phyloP scores from a whole-genome alignment of 2,329 filamentous ascomycete species.

The Pseudocercospora vitis region DNA sequence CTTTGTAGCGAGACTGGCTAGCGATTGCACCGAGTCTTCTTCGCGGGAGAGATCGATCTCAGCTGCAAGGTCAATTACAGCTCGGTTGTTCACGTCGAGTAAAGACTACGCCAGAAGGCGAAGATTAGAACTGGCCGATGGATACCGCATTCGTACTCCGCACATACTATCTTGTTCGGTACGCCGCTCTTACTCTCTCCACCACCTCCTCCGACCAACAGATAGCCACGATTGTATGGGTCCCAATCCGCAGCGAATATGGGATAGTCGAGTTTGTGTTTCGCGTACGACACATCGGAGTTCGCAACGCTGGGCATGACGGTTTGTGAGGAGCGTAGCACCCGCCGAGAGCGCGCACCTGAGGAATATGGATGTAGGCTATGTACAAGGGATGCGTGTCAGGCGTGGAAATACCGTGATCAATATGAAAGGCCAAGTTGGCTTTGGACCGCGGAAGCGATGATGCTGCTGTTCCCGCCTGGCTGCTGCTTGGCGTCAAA shows the following conservation, averaged over 20 bases:
- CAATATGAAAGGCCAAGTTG: too few relatives aligned
- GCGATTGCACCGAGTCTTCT: constrained; percentile 85
- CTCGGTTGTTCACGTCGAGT: constrained; percentile 68
- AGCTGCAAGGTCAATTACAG: constrained; percentile 61
- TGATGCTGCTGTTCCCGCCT: not conserved
- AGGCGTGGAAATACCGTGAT: not conserved
- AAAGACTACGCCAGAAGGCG: constrained; percentile 62
- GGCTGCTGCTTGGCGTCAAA: not conserved
- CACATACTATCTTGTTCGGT: constrained; percentile 77
- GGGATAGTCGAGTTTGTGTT: constrained; percentile 73
- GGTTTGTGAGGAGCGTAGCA: not conserved
- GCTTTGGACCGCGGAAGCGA: too few relatives aligned
- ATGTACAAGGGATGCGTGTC: not conserved
- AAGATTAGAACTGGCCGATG: constrained; percentile 6
- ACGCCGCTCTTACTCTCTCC: constrained; percentile 79
- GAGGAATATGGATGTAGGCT: not conserved
- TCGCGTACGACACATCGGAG: constrained; percentile 50
- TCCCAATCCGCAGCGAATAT: constrained; percentile 88
- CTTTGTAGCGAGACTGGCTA: constrained; percentile 66
- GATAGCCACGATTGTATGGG: constrained; percentile 69
- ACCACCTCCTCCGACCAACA: constrained; percentile 84
- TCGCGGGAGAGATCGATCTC: constrained; percentile 77
- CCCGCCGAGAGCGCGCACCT: not conserved
- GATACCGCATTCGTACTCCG: not conserved
- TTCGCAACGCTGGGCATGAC: constrained; percentile 21